Evolutionary conservation across 1,284 basidiomycete species (phyloP).

Genomic region (Cutaneotrichosporon daszewskae): DNA sequence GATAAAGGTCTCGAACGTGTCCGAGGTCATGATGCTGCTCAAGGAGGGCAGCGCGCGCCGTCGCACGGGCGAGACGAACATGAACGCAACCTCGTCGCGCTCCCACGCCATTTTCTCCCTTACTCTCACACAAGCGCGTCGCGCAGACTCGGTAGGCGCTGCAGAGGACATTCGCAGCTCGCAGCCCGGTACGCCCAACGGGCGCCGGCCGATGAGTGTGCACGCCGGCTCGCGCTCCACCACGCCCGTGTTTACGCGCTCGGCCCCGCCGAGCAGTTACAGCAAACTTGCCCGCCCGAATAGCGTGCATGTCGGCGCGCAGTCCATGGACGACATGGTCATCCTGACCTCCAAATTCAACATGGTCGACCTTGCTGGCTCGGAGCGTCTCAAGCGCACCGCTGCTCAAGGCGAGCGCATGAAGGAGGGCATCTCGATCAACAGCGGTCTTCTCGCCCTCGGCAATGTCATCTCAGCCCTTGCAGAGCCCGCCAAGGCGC

Average conservation of each 20-base stretch:
- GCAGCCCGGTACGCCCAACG: conserved; percentile 10
- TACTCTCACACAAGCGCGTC: conserved; percentile 68
- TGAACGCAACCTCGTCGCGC: conserved; percentile 96
- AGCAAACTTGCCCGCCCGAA: conserved; percentile 54
- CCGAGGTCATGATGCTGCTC: conserved; percentile 88
- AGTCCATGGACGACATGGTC: conserved; percentile 65
- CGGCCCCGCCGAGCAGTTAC: conserved; percentile 14
- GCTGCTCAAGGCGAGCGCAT: conserved; percentile 89
- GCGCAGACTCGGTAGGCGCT: conserved; percentile 12
- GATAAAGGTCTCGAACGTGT: conserved; percentile 71
- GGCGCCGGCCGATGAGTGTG: conserved; percentile 18
- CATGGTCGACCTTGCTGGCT: conserved; percentile 95
- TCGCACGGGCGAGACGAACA: conserved; percentile 93
- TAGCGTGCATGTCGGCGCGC: conserved; percentile 52
- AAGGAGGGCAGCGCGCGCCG: conserved; percentile 82
- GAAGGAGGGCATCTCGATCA: conserved; percentile 96
- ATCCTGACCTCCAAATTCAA: conserved; percentile 95
- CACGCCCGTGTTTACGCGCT: conserved; percentile 14
- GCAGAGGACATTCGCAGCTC: conserved; percentile 4
- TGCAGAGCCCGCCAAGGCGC: conserved; percentile 72
- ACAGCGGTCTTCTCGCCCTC: conserved; percentile 89
- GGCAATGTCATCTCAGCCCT: conserved; percentile 97
- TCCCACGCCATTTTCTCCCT: conserved; percentile 98
- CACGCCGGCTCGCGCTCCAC: conserved; percentile 16
- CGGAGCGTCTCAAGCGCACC: conserved; percentile 90